A percentile compares a stretch with the other conserved stretches of the same genome.
These are phyloP conservation scores for Urochloa ruziziensis DNA, from an alignment of 176 grass and related monocot species.

Conservation along the genomic window DNA sequence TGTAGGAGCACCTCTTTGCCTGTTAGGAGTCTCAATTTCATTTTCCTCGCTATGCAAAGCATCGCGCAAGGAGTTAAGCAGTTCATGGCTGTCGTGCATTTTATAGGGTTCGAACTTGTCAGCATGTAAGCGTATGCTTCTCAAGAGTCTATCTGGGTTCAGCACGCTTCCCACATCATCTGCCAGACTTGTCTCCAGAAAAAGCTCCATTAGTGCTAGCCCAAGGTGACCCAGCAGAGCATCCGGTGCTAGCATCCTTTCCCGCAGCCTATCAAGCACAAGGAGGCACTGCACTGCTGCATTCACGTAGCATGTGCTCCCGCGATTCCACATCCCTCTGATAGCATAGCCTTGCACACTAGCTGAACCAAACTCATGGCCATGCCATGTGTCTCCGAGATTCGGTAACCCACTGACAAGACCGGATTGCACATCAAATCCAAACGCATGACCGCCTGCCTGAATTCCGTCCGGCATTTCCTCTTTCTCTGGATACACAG, in stretches of 20 bases:
- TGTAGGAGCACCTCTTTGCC: slow-evolving; percentile 12
- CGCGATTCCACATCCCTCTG: slow-evolving; percentile 63
- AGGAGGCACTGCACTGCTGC: slow-evolving; percentile 82
- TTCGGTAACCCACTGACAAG: neutral
- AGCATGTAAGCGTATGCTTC: slow-evolving; percentile 27
- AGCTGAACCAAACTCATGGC: neutral
- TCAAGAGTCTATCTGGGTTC: slow-evolving; percentile 44
- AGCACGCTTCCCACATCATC: slow-evolving; percentile 26
- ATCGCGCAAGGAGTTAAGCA: slow-evolving; percentile 46
- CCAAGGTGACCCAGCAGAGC: slow-evolving; percentile 33
- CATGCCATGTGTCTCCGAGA: neutral
- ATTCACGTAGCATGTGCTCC: slow-evolving; percentile 82
- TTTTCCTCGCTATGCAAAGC: slow-evolving; percentile 41
- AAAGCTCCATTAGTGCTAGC: slow-evolving; percentile 48
- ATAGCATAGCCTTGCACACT: slow-evolving; percentile 35
- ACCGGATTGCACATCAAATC: neutral
- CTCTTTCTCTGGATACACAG: slow-evolving; percentile 19
- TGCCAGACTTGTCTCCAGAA: slow-evolving; percentile 33
- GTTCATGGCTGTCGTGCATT: slow-evolving; percentile 74
- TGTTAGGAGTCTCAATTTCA: neutral
- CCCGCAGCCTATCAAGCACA: slow-evolving; percentile 49
- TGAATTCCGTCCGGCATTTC: neutral
- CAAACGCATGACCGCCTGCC: neutral
- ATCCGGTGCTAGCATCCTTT: slow-evolving; percentile 41
- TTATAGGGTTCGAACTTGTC: slow-evolving; percentile 1